Conservation (phyloP, 306 rosid genomes). For the cucumber (Cucumis sativus) region DNA sequence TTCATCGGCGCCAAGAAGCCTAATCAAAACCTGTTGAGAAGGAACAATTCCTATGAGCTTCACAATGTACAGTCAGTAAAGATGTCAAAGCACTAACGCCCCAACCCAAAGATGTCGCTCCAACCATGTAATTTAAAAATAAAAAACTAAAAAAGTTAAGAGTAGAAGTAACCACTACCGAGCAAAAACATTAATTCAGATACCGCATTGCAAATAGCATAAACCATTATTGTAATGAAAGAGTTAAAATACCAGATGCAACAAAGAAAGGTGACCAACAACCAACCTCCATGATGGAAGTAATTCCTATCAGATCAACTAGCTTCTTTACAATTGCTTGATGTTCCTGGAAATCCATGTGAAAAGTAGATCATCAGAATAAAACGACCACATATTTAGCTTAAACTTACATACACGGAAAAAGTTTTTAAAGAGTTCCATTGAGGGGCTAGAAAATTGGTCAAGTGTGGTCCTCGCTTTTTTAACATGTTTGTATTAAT, state of each 20-base stretch:
- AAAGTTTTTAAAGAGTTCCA: not conserved
- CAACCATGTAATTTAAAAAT: too few species aligned
- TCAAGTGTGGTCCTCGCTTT: not conserved
- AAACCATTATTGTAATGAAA: not conserved
- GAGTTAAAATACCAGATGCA: conserved; percentile 15
- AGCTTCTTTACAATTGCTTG: conserved; percentile 72
- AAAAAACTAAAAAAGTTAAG: not conserved
- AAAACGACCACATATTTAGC: too few species aligned
- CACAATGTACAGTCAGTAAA: not conserved
- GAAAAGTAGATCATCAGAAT: not conserved
- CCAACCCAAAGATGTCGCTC: not conserved
- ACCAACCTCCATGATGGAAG: conserved; percentile 98
- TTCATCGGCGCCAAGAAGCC: conserved; percentile 95
- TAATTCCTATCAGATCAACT: conserved; percentile 93
- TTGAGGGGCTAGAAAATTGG: not conserved
- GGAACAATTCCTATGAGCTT: conserved; percentile 6
- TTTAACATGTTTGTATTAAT: not conserved
- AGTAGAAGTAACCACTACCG: not conserved
- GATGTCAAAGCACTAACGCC: not conserved
- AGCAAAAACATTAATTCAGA: not conserved
- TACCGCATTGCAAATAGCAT: not conserved
- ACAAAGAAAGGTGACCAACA: conserved; percentile 13
- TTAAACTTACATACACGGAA: not conserved
- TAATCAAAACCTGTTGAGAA: conserved; percentile 67
- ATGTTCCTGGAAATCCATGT: conserved; percentile 49